Evolutionary conservation across 2,329 filamentous ascomycete species (phyloP).

Genomic region (Sarocladium oryzae): DNA sequence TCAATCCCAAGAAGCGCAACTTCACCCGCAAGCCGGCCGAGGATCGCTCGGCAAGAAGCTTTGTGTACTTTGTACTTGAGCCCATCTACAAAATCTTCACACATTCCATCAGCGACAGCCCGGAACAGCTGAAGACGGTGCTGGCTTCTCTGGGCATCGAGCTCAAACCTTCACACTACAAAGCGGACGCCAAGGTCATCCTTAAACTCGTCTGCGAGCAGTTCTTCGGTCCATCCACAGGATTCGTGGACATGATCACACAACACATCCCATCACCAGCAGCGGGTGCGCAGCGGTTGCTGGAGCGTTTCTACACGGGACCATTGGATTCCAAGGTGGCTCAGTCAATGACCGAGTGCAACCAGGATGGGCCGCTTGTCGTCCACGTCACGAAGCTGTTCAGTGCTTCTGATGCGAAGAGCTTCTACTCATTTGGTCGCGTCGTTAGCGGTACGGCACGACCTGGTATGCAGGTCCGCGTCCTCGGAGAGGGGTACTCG

Average conservation of each 20-base stretch:
- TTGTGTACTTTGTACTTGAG: constrained; percentile 91
- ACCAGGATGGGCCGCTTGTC: constrained; percentile 87
- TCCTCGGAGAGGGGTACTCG: constrained; percentile 92
- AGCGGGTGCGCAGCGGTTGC: constrained; percentile 66
- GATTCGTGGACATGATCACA: constrained; percentile 94
- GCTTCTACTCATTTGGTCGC: constrained; percentile 82
- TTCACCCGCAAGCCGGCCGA: constrained; percentile 87
- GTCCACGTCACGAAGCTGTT: constrained; percentile 91
- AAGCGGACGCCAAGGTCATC: constrained; percentile 80
- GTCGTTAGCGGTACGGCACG: constrained; percentile 88
- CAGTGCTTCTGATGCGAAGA: constrained; percentile 82
- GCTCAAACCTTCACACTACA: constrained; percentile 89
- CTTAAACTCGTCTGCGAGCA: constrained; percentile 87
- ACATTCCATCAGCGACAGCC: constrained; percentile 86
- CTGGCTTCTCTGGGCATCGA: constrained; percentile 73
- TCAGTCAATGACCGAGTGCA: constrained; percentile 70
- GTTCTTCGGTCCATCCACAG: constrained; percentile 85
- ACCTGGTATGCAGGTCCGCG: constrained; percentile 75
- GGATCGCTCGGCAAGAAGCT: constrained; percentile 73
- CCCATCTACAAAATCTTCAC: constrained; percentile 98
- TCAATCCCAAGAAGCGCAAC: constrained; percentile 81
- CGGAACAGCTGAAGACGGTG: constrained; percentile 74
- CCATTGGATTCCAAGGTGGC: constrained; percentile 77
- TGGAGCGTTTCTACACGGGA: constrained; percentile 88
- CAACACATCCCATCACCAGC: constrained; percentile 82